Conservation (phyloP, 2,329 filamentous ascomycete species). For the Knoxdaviesia proteae region DNA sequence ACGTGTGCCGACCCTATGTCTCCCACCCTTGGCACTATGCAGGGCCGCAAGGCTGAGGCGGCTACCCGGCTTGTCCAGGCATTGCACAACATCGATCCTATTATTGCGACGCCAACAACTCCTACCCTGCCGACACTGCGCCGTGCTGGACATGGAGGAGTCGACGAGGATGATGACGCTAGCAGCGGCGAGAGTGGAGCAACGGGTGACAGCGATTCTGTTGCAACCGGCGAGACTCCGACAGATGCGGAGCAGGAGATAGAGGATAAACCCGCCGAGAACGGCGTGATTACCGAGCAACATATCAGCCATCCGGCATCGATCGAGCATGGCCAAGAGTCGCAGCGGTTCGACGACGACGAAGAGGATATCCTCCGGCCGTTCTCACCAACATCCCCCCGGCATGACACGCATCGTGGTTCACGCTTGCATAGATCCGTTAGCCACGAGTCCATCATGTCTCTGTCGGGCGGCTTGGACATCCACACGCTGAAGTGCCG, state of each 20-base stretch:
- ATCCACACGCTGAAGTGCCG: conserved; percentile 64
- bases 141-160: too few species aligned
- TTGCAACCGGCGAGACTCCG: not conserved
- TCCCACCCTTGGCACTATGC: conserved; percentile 21
- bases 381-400: not conserved
- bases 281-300: too few species aligned
- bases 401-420: too few species aligned
- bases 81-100: not conserved
- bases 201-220: not conserved
- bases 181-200: not conserved
- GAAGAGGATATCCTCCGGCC: too few species aligned
- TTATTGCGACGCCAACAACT: too few species aligned
- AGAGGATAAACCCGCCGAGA: too few species aligned
- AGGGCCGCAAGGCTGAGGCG: conserved; percentile 30
- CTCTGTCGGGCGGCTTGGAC: conserved; percentile 69
- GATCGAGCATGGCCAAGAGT: too few species aligned
- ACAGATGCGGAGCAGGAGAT: not conserved
- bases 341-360: too few species aligned
- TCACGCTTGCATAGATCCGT: too few species aligned
- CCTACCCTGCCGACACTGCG: too few species aligned
- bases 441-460: conserved; percentile 67
- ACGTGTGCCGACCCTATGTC: conserved; percentile 54
- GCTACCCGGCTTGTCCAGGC: conserved; percentile 20
- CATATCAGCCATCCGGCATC: too few species aligned
- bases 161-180: too few species aligned